These are phyloP conservation scores for Royoungia palumana DNA, from an alignment of 768 basidiomycete genomes.

Conservation along the genomic window DNA sequence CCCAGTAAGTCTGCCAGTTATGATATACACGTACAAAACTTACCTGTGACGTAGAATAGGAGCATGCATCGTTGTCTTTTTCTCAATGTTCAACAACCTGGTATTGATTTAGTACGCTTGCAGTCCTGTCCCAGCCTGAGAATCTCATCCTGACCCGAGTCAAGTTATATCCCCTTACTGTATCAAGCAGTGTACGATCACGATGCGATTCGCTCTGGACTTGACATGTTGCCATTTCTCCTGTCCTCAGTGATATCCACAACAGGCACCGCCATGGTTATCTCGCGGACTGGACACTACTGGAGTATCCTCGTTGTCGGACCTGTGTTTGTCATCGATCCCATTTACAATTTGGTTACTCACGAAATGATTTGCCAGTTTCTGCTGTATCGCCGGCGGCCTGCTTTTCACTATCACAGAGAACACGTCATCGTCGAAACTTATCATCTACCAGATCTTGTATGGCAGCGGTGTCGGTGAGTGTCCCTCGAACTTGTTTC, in stretches of 20 bases:
- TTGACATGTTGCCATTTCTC: slow-evolving; percentile 22
- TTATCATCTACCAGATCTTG: slow-evolving; percentile 11
- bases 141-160: neutral
- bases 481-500: neutral
- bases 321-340: slow-evolving; percentile 7
- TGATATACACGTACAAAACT: neutral
- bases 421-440: slow-evolving; percentile 3
- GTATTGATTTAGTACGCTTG: slow-evolving; percentile 5
- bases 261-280: slow-evolving; percentile 3
- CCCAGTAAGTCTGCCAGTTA: slow-evolving; percentile 3
- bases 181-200: slow-evolving; percentile 20
- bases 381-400: slow-evolving; percentile 12
- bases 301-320: slow-evolving; percentile 13
- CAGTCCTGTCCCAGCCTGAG: neutral
- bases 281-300: slow-evolving; percentile 13
- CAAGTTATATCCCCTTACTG: slow-evolving; percentile 18
- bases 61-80: slow-evolving; percentile 9
- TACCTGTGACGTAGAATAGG: slow-evolving; percentile 2
- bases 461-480: slow-evolving; percentile 14
- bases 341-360: neutral
- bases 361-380: neutral
- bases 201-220: slow-evolving; percentile 18
- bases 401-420: slow-evolving; percentile 9
- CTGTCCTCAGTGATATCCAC: slow-evolving; percentile 10
- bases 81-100: slow-evolving; percentile 13